Base-by-base conservation (phyloP, 768 basidiomycete genomes). In the Psilocybe cyanescens region DNA sequence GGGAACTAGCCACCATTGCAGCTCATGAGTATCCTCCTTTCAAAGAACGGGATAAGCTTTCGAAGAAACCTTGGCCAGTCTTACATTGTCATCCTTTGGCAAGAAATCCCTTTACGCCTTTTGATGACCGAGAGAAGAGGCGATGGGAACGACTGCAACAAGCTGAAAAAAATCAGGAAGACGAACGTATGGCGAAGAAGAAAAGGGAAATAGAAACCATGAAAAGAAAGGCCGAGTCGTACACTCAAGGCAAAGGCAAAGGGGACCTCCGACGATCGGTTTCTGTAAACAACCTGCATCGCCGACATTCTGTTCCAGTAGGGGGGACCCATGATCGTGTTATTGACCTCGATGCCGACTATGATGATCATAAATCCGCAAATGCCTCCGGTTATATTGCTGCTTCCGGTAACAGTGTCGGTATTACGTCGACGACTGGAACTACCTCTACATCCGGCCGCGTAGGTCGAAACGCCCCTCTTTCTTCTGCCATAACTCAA, bases 401-500 rank as follows among this genome's bases (percentile, higher is more conserved):
- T 39, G 97, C 97, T 2, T 98, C 96, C 7, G 96, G 96, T 5
- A 99, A 99, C 76, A 95, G 92, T 64, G 95, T 98, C 49, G 83
- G 86, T 41, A 88, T 99, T 69, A 95, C 97, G 1, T 97, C 95
- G 2, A 91, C 90, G 24, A 90, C 92, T 41, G 94, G 92, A 1
- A 96, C 95, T 4, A 92, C 92, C 1, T 92, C 92, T 5, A 85
- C 83, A 9, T 76, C 83, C 9, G 83, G 85, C 7, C 72, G 76
- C 30, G 67, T 79, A 3, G 73, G 80, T 35, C 78, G 83, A 54
- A 79, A 76, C 44, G 64, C 81, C 46, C 80, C 85, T 41, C 72
- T 90, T 31, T 82, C 90, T 3, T 72, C 83, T 3, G 73, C 79
- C 35, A 69, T 92, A 52, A 81, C 78, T 55, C 85, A 81, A 8